Percentiles rank a stretch among this genome's conserved stretches.
Evolutionary conservation across 2,329 filamentous ascomycete genomes (phyloP).

Genomic region (Harringtonia lauricola): DNA sequence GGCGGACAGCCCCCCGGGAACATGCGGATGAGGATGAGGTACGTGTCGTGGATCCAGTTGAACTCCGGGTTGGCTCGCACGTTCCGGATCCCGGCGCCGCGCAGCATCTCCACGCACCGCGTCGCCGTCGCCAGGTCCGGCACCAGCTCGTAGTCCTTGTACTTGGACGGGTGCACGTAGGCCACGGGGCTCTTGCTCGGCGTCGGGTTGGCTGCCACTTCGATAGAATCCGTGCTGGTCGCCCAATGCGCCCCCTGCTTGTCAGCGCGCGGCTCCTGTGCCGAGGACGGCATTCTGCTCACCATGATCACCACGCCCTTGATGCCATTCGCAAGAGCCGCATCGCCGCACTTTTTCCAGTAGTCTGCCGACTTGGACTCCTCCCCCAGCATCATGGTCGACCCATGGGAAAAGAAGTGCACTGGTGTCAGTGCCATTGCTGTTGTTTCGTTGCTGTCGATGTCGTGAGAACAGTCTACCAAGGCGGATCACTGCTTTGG

Average conservation of each 20-base stretch:
- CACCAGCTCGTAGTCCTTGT: constrained; percentile 48
- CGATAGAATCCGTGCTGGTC: constrained; percentile 39
- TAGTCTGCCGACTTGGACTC: constrained; percentile 49
- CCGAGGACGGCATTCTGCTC: too few relatives aligned
- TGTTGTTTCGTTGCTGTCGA: too few relatives aligned
- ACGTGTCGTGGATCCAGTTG: constrained; percentile 65
- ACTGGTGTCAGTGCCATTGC: constrained; percentile 32
- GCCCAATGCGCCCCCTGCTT: constrained; percentile 61
- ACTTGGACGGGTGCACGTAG: constrained; percentile 56
- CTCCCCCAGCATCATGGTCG: constrained; percentile 62
- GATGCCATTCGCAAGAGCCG: constrained; percentile 45
- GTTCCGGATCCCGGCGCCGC: constrained; percentile 40
- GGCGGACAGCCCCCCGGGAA: constrained; percentile 55
- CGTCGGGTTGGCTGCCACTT: constrained; percentile 48
- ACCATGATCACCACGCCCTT: constrained; percentile 58
- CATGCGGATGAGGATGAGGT: constrained; percentile 58
- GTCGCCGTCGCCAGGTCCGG: constrained; percentile 44
- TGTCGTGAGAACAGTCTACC: too few relatives aligned
- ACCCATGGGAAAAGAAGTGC: constrained; percentile 60
- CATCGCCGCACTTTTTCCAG: constrained; percentile 55
- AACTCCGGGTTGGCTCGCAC: constrained; percentile 38
- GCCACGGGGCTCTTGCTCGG: constrained; percentile 54
- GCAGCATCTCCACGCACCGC: constrained; percentile 37
- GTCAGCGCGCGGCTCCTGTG: too few relatives aligned
- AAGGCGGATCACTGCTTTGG: too few relatives aligned